A percentile compares a stretch with the other conserved stretches of the same genome.
These are phyloP conservation scores for Fallopia convolvulus DNA, from an alignment of 148 eudicot genomes.

Conservation along the genomic window DNA sequence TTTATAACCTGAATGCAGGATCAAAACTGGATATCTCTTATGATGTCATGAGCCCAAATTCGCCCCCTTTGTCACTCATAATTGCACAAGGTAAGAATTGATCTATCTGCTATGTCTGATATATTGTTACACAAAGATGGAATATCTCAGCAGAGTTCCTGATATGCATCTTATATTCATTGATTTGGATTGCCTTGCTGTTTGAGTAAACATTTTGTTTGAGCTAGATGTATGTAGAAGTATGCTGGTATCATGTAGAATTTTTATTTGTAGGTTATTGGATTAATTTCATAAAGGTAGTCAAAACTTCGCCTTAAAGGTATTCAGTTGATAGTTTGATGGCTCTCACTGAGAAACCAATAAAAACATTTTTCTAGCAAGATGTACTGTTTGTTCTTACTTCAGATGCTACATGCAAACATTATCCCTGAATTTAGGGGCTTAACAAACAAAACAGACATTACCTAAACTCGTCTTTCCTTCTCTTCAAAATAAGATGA, in stretches of 20 bases:
- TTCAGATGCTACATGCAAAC: background rate
- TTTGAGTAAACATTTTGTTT: background rate
- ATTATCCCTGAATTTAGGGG: background rate
- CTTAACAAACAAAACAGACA: background rate
- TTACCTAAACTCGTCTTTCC: background rate
- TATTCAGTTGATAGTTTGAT: background rate
- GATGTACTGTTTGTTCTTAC: background rate
- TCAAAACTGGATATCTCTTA: slow-evolving; percentile 37
- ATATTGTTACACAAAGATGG: background rate
- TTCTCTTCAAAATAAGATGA: background rate
- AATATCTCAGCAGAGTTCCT: background rate
- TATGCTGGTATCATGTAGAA: background rate
- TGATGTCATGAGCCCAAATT: slow-evolving; percentile 31
- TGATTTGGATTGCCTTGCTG: background rate
- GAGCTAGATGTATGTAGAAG: background rate
- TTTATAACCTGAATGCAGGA: slow-evolving; percentile 43
- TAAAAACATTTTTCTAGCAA: background rate
- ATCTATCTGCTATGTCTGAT: background rate
- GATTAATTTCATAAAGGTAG: background rate
- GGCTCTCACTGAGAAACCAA: background rate
- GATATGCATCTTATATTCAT: background rate
- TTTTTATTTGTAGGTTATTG: background rate
- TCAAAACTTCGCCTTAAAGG: background rate
- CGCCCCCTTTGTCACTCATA: slow-evolving; percentile 28
- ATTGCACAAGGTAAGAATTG: slow-evolving; percentile 38